Evolutionary conservation across 225 moss, liverwort and hornwort species (phyloP).

Genomic region (Thuidium tamariscinum): DNA sequence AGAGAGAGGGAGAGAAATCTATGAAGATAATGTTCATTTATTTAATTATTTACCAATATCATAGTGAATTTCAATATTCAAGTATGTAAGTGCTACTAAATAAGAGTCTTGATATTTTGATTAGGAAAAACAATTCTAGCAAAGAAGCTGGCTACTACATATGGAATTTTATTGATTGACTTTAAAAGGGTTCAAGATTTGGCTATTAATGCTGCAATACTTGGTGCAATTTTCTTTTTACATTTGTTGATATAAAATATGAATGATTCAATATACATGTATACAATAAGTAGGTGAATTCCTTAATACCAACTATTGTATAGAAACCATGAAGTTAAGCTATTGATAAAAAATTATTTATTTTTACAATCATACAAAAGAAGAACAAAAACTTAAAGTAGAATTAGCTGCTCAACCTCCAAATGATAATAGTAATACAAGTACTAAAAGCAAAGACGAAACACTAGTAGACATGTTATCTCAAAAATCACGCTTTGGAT

Average conservation of each 20-base stretch:
- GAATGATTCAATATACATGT: not conserved
- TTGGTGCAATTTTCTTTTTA: constrained; percentile 1
- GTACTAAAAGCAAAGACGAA: not conserved
- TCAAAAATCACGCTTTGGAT: constrained; percentile 2
- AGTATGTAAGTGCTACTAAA: not conserved
- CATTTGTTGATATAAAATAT: not conserved
- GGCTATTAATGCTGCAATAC: constrained; percentile 39
- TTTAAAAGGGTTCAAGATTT: constrained; percentile 32
- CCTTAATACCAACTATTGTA: too few species aligned
- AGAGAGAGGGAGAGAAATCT: too few species aligned
- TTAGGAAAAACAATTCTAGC: constrained; percentile 71
- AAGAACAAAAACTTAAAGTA: not conserved
- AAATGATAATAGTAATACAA: not conserved
- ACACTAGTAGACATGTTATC: not conserved
- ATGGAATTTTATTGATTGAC: constrained; percentile 43
- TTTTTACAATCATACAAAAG: not conserved
- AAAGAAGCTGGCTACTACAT: constrained; percentile 35
- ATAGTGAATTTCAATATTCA: not conserved
- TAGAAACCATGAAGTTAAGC: not conserved
- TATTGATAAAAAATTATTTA: not conserved
- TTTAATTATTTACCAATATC: too few species aligned
- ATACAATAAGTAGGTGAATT: not conserved
- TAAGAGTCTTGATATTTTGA: not conserved
- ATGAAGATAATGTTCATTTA: rapidly evolving
- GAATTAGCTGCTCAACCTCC: not conserved